phyloP scores from a whole-genome alignment of 176 grass and related monocot species.

The Cenchrus purpureus region DNA sequence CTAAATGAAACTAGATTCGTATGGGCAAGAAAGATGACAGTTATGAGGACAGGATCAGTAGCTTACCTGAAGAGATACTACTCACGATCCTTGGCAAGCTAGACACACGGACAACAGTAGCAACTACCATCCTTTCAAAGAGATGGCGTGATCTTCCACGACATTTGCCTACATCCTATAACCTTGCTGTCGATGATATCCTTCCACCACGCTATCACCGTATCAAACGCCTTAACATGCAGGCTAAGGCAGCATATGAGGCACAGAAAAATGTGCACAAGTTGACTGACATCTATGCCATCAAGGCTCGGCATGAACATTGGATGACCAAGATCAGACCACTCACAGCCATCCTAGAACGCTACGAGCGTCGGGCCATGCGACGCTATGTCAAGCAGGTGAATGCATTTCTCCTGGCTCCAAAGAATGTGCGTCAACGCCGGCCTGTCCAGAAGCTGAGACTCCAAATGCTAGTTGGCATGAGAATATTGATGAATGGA shows the following conservation, averaged over 20 bases:
- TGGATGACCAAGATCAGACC: constrained; percentile 4
- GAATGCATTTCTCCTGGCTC: constrained; percentile 1
- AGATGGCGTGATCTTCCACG: constrained; percentile 35
- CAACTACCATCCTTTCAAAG: constrained; percentile 23
- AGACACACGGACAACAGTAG: background rate
- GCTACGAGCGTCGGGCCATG: constrained; percentile 23
- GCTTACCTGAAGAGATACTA: constrained; percentile 22
- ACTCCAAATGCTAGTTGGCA: constrained; percentile 14
- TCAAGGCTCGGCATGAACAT: constrained; percentile 2
- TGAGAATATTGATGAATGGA: constrained; percentile 8
- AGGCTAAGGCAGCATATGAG: background rate
- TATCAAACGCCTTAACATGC: constrained; percentile 1
- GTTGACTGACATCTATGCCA: background rate
- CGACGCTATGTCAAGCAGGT: constrained; percentile 32
- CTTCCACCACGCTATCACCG: constrained; percentile 29
- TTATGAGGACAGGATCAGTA: constrained; percentile 24
- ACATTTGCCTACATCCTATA: background rate
- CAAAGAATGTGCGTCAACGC: background rate
- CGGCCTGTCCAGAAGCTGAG: constrained; percentile 24
- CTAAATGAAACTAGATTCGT: background rate
- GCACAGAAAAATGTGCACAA: background rate
- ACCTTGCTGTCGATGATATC: constrained; percentile 28
- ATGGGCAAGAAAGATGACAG: background rate
- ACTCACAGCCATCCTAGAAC: constrained; percentile 15
- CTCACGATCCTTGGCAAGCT: constrained; percentile 22